Evolutionary conservation across 2,329 filamentous ascomycete species (phyloP).

Genomic region (Cytospora leucostoma): DNA sequence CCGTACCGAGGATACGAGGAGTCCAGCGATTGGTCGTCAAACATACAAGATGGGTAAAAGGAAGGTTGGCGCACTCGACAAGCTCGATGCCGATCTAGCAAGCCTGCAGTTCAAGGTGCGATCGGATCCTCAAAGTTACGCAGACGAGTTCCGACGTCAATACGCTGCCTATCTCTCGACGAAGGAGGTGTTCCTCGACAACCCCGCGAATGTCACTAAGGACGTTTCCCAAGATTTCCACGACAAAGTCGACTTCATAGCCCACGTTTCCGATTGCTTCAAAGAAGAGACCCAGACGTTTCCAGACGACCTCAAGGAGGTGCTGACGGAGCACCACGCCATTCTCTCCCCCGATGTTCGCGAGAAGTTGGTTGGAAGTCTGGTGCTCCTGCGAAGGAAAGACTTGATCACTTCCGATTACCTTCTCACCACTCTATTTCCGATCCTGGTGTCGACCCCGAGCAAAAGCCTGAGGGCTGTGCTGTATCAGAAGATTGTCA

Average conservation of each 20-base stretch:
- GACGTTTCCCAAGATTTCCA: slow-evolving; percentile 81
- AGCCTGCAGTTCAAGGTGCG: slow-evolving; percentile 91
- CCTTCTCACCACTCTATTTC: slow-evolving; percentile 89
- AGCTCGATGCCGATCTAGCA: slow-evolving; percentile 88
- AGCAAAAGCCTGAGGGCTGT: slow-evolving; percentile 86
- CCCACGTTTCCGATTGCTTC: slow-evolving; percentile 93
- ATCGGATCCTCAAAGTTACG: slow-evolving; percentile 81
- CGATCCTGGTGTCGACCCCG: slow-evolving; percentile 85
- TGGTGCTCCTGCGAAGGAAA: slow-evolving; percentile 86
- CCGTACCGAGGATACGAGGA: not conserved
- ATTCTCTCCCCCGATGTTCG: slow-evolving; percentile 80
- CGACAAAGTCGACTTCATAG: slow-evolving; percentile 89
- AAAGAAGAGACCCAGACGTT: slow-evolving; percentile 77
- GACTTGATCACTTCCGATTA: slow-evolving; percentile 84
- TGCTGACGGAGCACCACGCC: slow-evolving; percentile 80
- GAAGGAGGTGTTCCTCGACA: slow-evolving; percentile 85
- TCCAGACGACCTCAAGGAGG: slow-evolving; percentile 75
- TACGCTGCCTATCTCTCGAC: slow-evolving; percentile 91
- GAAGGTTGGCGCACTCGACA: slow-evolving; percentile 89
- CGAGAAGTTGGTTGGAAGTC: slow-evolving; percentile 90
- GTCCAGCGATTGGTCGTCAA: not conserved
- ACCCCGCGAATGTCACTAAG: slow-evolving; percentile 75
- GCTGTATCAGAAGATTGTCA: slow-evolving; percentile 86
- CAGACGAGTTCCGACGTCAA: slow-evolving; percentile 84
- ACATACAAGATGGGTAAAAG: slow-evolving; percentile 71